These are phyloP conservation scores for Helotiales sp. DNA, from an alignment of 2,329 filamentous ascomycete genomes.

Conservation along the genomic window DNA sequence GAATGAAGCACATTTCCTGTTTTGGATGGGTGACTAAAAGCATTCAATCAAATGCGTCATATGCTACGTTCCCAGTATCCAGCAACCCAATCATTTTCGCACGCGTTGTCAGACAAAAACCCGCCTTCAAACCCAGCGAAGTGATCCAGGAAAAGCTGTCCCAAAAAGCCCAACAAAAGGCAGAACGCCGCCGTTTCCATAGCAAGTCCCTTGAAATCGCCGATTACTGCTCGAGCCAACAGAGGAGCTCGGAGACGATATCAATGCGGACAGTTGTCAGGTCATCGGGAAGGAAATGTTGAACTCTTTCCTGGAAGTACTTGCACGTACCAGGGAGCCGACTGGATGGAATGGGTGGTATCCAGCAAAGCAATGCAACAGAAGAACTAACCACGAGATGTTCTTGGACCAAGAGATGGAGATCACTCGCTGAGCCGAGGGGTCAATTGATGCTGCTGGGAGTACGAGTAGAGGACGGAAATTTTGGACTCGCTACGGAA, in stretches of 20 bases:
- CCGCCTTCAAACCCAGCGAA: too few species aligned
- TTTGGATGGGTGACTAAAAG: not conserved
- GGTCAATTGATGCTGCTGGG: not conserved
- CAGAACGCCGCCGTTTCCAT: too few species aligned
- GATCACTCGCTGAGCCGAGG: not conserved
- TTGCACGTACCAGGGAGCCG: not conserved
- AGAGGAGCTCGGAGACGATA: too few species aligned
- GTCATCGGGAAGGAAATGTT: not conserved
- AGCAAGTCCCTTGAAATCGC: not conserved
- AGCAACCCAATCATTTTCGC: not conserved
- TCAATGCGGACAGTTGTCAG: too few species aligned
- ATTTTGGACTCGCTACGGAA: too few species aligned
- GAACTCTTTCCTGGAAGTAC: not conserved
- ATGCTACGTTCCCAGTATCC: not conserved
- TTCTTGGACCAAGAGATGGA: too few species aligned
- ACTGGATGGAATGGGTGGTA: conserved; percentile 1
- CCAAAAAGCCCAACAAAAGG: too few species aligned
- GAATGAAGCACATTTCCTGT: not conserved
- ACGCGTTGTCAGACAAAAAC: not conserved
- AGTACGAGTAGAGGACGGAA: not conserved
- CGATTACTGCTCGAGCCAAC: not conserved
- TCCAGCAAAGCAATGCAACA: not conserved
- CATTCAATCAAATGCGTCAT: not conserved
- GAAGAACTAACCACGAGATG: not conserved
- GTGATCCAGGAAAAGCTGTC: too few species aligned